Base-by-base conservation (phyloP, 148 eudicot genomes). In the Nepenthes gracilis region DNA sequence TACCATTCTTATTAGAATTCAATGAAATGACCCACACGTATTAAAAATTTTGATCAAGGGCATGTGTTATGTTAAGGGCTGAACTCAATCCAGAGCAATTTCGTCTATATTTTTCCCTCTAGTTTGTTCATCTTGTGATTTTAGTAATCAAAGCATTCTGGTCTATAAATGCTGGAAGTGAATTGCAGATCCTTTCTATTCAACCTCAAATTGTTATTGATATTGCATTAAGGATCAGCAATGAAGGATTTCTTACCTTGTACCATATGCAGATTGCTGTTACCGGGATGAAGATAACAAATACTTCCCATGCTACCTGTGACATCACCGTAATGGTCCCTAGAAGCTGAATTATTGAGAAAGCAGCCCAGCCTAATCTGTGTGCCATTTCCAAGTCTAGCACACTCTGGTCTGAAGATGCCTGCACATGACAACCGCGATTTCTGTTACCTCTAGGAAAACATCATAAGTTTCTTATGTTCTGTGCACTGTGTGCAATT, bases 261-360 rank as follows among this genome's bases (percentile, higher is more conserved):
- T 84, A 90, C 89, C 95, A 87, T 57, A 84, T 77, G 77, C 97
- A 94, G 74, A 94, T 75, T 45, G 82, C 97, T 38, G 97, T 94
- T 35, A 89, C 88, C 35, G 99, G 99, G 75, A 94, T 81, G 83
- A 94, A 87, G 69, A 94, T 83, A 67, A 71, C 72, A 61, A 86
- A 94, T 45, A 94, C 97, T 83, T 89, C 95, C 99, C 99, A 94
- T 51, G 99, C 99, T 12, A 85, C 99, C 70, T 94, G 97, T 55
- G 99, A 94, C 97, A 94, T 94, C 33, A 94, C 99, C 64, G 90
- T 85, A 63, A 94, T 75, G 48, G 97, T 89, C 15, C 99, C 99
- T 32, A 89, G 60, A 64, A 94, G 74, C 76, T 86, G 99, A 62
- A 89, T 94, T 49, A 76, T 63, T 38, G 99, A 86, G 72, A 89